Evolutionary conservation across 2,329 filamentous ascomycete species (phyloP).

Genomic region (Orbilia blumenaviensis): DNA sequence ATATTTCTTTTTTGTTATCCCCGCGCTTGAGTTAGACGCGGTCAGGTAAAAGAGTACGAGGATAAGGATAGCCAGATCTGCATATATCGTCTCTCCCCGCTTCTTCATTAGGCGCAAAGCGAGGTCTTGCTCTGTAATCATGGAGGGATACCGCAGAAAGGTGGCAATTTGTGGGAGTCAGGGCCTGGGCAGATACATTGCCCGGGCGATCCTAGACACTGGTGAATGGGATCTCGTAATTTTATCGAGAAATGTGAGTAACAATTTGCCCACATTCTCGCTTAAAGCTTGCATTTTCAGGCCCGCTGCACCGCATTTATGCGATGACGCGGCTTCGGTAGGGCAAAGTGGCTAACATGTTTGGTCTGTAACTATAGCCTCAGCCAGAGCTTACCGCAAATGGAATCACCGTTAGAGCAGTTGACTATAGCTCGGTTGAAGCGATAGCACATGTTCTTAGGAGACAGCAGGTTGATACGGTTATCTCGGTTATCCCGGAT

Average conservation of each 20-base stretch:
- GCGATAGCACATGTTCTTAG: conserved; percentile 44
- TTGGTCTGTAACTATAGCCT: conserved; percentile 43
- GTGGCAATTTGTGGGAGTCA: conserved; percentile 56
- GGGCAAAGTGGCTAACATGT: conserved; percentile 25
- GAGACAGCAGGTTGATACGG: conserved; percentile 54
- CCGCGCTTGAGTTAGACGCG: conserved; percentile 35
- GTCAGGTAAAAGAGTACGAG: background rate
- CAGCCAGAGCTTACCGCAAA: conserved; percentile 50
- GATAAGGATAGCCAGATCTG: conserved; percentile 12
- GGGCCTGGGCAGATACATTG: conserved; percentile 56
- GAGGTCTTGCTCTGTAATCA: conserved; percentile 15
- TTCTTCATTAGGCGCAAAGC: conserved; percentile 19
- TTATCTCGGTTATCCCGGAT: conserved; percentile 53
- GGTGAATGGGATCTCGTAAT: conserved; percentile 55
- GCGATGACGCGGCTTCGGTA: conserved; percentile 50
- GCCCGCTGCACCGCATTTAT: background rate
- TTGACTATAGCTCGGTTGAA: conserved; percentile 53
- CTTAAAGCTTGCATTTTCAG: conserved; percentile 40
- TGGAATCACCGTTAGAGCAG: conserved; percentile 52
- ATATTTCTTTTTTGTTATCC: conserved; percentile 38
- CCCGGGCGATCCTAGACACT: conserved; percentile 48
- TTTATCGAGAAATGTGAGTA: conserved; percentile 56
- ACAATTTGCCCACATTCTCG: conserved; percentile 23
- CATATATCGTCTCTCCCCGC: conserved; percentile 20
- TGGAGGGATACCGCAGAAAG: conserved; percentile 38